A percentile compares a stretch with the other conserved stretches of the same genome.
These are phyloP conservation scores for Scheffersomyces quercinus DNA, from an alignment of 1,139 yeast genomes.

Conservation along the genomic window DNA sequence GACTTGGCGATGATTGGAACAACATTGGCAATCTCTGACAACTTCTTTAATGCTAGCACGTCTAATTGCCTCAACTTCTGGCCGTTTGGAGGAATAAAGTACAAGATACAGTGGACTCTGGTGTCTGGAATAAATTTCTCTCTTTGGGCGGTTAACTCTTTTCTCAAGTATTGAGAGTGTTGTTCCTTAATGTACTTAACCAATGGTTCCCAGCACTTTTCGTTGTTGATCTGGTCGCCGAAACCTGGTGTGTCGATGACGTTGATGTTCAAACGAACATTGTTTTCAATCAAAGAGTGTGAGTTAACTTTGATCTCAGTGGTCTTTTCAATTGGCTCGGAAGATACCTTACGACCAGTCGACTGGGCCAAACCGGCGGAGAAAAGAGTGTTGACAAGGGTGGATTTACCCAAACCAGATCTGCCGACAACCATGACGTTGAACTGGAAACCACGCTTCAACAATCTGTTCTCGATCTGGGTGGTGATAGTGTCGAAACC, in stretches of 20 bases:
- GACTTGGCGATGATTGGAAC: slow-evolving; percentile 95
- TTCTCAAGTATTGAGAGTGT: slow-evolving; percentile 88
- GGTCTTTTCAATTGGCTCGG: slow-evolving; percentile 81
- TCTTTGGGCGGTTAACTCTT: slow-evolving; percentile 94
- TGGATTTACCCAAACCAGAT: slow-evolving; percentile 93
- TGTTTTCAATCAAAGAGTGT: slow-evolving; percentile 75
- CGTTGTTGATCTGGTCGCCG: slow-evolving; percentile 95
- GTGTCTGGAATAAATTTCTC: slow-evolving; percentile 82
- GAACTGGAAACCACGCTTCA: slow-evolving; percentile 92
- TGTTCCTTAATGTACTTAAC: slow-evolving; percentile 95
- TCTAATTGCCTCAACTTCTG: slow-evolving; percentile 80
- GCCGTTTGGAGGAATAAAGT: slow-evolving; percentile 88
- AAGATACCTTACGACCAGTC: slow-evolving; percentile 64
- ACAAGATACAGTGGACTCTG: slow-evolving; percentile 92
- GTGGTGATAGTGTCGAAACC: slow-evolving; percentile 96
- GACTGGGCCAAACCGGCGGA: slow-evolving; percentile 77
- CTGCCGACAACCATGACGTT: slow-evolving; percentile 93
- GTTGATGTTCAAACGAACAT: slow-evolving; percentile 80
- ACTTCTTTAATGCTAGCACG: slow-evolving; percentile 76
- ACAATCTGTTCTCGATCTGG: slow-evolving; percentile 88
- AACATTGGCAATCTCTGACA: slow-evolving; percentile 89
- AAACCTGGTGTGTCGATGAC: slow-evolving; percentile 97
- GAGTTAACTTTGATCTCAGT: slow-evolving; percentile 79
- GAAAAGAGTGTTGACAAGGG: slow-evolving; percentile 86
- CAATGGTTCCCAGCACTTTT: slow-evolving; percentile 96